Base-by-base conservation (phyloP, 192 early-diverging fungal species). In the Jimgerdemannia flammicorona region DNA sequence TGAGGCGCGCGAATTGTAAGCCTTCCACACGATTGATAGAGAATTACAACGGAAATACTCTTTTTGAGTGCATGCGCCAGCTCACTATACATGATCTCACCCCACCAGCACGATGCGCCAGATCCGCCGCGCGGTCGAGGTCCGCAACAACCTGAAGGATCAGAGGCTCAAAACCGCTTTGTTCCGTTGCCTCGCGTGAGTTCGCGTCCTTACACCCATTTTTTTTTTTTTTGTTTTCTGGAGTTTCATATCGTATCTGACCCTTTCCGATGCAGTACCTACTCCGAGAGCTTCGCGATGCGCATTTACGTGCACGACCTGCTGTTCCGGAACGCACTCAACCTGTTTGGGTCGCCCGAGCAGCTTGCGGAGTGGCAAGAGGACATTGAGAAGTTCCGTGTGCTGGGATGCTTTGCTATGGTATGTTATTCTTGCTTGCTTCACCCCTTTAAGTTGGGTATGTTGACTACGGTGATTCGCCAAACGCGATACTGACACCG, bases 371-470 rank as follows among this genome's bases (percentile, higher is more conserved):
- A 83, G 41, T 88, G 84, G 84, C 78, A 87, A 49, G 82, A 81
- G 18, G 84, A 89, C 66, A 81, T 90, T 18, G 78, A 81, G 20
- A 84, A 81, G 65, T 90, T 81, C 76, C 78, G 83, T 69, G 76
- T 90, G 10, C 72, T 90, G 71, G 90, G 90, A 70, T 87, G 90
- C 71, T 91, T 90, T 79, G 90, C 89, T 4, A 90, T 91, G 88
- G 86, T 89, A 88, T 29, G 66, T 59, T 6, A 6, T 59, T 59
- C 14, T 59, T 59, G 8, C 14, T 59, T 59, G 6, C 14, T 59
- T 59, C 8, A 29, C 29, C 29, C 29, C 29, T 29, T 29, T 29
- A 29, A 29, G 29, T 29, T 29, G 29, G 29, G 29, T 29, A 29
- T 29, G 29, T 29, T 29, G 29, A 29, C 29, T 29, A 1, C 29